Percentiles rank a stretch among this genome's conserved stretches.
These are phyloP conservation scores for Lasiodiplodia citricola DNA, from an alignment of 2,329 filamentous ascomycete genomes.

Conservation along the genomic window DNA sequence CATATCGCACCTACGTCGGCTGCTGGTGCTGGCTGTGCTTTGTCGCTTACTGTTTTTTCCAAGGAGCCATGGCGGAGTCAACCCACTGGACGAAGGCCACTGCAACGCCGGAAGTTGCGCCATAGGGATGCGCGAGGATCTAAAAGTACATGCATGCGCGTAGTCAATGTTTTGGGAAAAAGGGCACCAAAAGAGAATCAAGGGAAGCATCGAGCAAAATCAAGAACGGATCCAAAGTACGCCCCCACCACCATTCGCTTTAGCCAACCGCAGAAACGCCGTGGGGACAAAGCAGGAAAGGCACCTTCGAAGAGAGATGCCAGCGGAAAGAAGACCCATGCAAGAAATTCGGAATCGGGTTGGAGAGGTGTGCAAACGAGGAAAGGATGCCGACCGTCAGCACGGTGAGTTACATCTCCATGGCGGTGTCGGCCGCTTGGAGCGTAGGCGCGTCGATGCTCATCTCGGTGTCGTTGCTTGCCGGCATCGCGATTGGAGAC, in stretches of 20 bases:
- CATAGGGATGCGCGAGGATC: constrained; percentile 17
- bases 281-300: constrained; percentile 22
- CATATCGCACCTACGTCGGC: constrained; percentile 4
- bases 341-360: constrained; percentile 11
- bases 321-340: constrained; percentile 2
- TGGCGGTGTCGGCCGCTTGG: constrained; percentile 16
- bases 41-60: constrained; percentile 15
- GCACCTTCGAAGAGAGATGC: constrained; percentile 13
- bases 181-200: constrained; percentile 15
- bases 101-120: constrained; percentile 20
- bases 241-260: constrained; percentile 17
- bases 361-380: background rate
- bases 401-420: constrained; percentile 18
- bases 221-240: constrained; percentile 21
- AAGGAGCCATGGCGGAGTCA: constrained; percentile 9
- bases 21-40: background rate
- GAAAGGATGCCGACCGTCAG: background rate
- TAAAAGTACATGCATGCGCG: constrained; percentile 27
- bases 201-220: constrained; percentile 23
- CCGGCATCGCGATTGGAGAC: constrained; percentile 13
- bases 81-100: constrained; percentile 10
- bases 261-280: constrained; percentile 16
- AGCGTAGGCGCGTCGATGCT: constrained; percentile 23
- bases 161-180: constrained; percentile 24
- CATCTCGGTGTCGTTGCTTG: constrained; percentile 24